Evolutionary conservation across 73 alveolate genomes (phyloP).

Genomic region (Symbiodinium pilosum): DNA sequence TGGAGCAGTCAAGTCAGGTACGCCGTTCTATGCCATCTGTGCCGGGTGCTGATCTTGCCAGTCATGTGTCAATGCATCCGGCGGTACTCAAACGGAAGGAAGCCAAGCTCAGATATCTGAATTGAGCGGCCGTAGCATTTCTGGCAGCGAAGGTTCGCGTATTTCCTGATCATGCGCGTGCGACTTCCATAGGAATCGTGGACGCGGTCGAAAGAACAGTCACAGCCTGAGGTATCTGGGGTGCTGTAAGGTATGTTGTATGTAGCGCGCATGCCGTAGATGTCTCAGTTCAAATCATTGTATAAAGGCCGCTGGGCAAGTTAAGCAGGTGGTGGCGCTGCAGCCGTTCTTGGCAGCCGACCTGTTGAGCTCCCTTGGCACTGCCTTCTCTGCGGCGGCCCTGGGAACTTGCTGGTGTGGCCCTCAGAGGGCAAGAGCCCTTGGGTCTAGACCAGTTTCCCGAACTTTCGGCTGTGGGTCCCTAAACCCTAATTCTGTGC

Average conservation of each 20-base stretch:
- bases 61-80: neutral
- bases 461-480: no score
- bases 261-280: no score
- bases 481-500: no score
- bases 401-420: neutral
- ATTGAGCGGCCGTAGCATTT: no score
- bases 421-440: neutral
- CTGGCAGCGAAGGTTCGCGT: conserved; percentile 13
- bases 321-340: neutral
- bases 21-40: conserved; percentile 22
- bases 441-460: no score
- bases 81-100: neutral
- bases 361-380: neutral
- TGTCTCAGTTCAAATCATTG: no score
- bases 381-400: neutral
- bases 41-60: neutral
- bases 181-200: neutral
- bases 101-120: neutral
- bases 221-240: neutral
- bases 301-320: no score
- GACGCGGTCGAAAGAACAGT: neutral
- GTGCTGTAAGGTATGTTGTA: no score
- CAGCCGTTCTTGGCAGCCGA: conserved; percentile 16
- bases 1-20: neutral
- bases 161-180: conserved; percentile 8